Base-by-base conservation (phyloP, 2,329 filamentous ascomycete species). In the Fusarium pseudonygamai region DNA sequence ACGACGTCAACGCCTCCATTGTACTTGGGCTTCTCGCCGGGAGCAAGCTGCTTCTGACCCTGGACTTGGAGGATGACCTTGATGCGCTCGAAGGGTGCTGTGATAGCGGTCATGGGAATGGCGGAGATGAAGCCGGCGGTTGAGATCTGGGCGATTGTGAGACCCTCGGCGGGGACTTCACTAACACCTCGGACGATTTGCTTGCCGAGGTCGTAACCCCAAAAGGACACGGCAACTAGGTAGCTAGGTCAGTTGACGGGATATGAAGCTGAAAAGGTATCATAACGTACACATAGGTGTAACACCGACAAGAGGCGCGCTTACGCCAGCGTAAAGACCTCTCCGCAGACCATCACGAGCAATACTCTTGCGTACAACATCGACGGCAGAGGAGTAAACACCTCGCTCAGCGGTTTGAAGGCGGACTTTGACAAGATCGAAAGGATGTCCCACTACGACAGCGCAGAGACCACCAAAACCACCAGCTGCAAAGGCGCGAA, bases 1-100 rank as follows among this genome's bases (percentile, higher is more conserved):
- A 98, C 96, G 53, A 98, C 96, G 83, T 98, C 96, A 58, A 93
- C 73, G 67, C 93, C 95, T 79, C 95, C 95, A 49, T 87, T 89
- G 87, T 98, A 98, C 80, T 93, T 94, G 22, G 95, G 95, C 84
- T 97, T 97, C 85, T 98, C 93, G 79, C 95, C 96, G 0, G 95
- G 93, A 2, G 91, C 91, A 45, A 96, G 91, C 83, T 94, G 90
- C 84, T 95, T 95, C 84, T 98, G 95, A 79, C 95, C 95, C 85
- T 98, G 96, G 76, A 98, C 97, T 83, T 99, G 96, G 3, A 99
- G 92, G 73, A 99, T 95, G 63, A 99, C 96, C 85, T 99, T 99
- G 78, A 99, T 95, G 79, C 96, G 96, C 88, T 99, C 96, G 82
- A 99, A 98, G 69, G 96, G 96, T 9, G 96, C 96, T n/a, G 96